These are phyloP conservation scores for Calonectria naviculata DNA, from an alignment of 2,329 filamentous ascomycete genomes.

Conservation along the genomic window DNA sequence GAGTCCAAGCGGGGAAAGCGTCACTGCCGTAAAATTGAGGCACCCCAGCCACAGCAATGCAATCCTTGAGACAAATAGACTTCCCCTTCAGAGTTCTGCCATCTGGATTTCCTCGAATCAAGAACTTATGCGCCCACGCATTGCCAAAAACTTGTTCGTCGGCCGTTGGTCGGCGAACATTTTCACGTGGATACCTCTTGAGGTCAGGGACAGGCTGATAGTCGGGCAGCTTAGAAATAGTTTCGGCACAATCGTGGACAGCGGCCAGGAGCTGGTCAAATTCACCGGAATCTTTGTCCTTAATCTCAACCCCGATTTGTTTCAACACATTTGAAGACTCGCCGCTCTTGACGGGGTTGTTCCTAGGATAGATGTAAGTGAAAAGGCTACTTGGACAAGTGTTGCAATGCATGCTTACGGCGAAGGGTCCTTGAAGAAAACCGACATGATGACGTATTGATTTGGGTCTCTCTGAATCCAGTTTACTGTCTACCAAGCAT, in stretches of 20 bases:
- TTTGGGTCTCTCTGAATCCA: background rate
- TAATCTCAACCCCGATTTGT: slow-evolving; percentile 49
- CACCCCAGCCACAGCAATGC: slow-evolving; percentile 64
- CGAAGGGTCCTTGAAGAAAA: slow-evolving; percentile 52
- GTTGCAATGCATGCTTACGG: slow-evolving; percentile 35
- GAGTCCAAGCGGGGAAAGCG: slow-evolving; percentile 60
- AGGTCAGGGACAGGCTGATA: slow-evolving; percentile 56
- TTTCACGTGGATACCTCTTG: slow-evolving; percentile 56
- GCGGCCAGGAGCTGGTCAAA: slow-evolving; percentile 61
- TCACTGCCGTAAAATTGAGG: slow-evolving; percentile 65
- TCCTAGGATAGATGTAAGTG: slow-evolving; percentile 29
- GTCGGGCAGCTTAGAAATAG: slow-evolving; percentile 55
- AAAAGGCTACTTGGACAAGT: background rate
- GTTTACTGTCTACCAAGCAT: background rate
- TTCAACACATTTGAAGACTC: slow-evolving; percentile 51
- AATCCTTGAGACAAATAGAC: slow-evolving; percentile 64
- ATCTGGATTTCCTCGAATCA: slow-evolving; percentile 49
- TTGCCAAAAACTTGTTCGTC: slow-evolving; percentile 58
- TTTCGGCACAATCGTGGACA: slow-evolving; percentile 62
- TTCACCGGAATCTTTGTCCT: slow-evolving; percentile 51
- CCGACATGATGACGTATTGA: slow-evolving; percentile 44
- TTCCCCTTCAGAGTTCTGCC: slow-evolving; percentile 50
- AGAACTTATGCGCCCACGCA: slow-evolving; percentile 63
- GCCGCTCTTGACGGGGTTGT: slow-evolving; percentile 53
- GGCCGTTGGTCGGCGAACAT: slow-evolving; percentile 51